Conservation (phyloP, 2,329 filamentous ascomycete species). For the Fusarium devonianum region DNA sequence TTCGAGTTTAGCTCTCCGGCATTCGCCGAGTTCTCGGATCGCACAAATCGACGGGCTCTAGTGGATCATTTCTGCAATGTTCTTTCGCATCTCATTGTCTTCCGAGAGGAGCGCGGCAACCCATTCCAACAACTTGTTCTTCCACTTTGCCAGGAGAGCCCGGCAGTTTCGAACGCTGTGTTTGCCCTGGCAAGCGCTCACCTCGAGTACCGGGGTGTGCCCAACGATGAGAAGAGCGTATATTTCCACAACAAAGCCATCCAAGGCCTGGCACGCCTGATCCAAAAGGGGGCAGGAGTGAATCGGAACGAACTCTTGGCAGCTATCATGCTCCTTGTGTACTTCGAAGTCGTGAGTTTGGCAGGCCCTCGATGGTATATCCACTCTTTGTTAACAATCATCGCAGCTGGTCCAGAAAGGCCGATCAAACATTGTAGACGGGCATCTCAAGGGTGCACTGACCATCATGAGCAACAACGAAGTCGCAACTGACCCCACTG, state of each 20-base stretch:
- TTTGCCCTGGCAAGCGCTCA: slow-evolving; percentile 86
- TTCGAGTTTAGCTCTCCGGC: slow-evolving; percentile 61
- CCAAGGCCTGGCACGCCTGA: slow-evolving; percentile 63
- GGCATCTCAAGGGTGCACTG: slow-evolving; percentile 68
- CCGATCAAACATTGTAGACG: slow-evolving; percentile 65
- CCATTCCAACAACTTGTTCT: slow-evolving; percentile 69
- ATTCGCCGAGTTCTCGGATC: slow-evolving; percentile 65
- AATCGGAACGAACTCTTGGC: slow-evolving; percentile 66
- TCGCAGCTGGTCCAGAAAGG: slow-evolving; percentile 66
- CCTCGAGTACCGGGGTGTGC: slow-evolving; percentile 69
- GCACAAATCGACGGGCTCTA: slow-evolving; percentile 61
- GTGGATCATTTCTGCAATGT: slow-evolving; percentile 71
- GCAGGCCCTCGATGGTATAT: not conserved
- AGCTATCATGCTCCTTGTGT: slow-evolving; percentile 67
- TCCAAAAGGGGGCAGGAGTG: slow-evolving; percentile 58
- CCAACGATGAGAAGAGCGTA: slow-evolving; percentile 62
- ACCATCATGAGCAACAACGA: slow-evolving; percentile 63
- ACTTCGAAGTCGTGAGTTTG: slow-evolving; percentile 69
- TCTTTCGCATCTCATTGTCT: slow-evolving; percentile 69
- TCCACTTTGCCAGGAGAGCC: slow-evolving; percentile 63
- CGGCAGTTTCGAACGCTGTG: slow-evolving; percentile 79
- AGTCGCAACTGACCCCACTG: slow-evolving; percentile 57
- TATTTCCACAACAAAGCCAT: slow-evolving; percentile 68
- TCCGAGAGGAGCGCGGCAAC: slow-evolving; percentile 68
- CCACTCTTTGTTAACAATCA: slow-evolving; percentile 15